Conservation (phyloP, 1,284 basidiomycete genomes). For the Psilocybe mexicana region DNA sequence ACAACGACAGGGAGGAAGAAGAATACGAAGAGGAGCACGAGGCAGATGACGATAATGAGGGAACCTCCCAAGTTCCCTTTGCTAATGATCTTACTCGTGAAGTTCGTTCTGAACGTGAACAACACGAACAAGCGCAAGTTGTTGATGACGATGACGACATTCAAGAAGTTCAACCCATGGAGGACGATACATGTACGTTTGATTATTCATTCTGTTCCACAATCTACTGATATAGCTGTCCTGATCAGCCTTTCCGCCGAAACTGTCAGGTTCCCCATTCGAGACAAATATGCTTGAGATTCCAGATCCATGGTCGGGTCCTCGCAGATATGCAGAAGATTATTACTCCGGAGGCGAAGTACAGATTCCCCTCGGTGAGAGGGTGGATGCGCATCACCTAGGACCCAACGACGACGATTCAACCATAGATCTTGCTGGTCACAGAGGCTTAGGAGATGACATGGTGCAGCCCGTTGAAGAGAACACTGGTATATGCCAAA, state of each 20-base stretch:
- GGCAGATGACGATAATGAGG: not conserved
- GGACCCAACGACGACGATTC: constrained; percentile 14
- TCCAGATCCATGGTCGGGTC: constrained; percentile 44
- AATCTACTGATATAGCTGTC: not conserved
- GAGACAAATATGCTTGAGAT: constrained; percentile 29
- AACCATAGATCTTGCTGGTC: not conserved
- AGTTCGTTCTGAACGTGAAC: not conserved
- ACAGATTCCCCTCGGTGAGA: constrained; percentile 1
- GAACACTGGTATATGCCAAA: constrained; percentile 5
- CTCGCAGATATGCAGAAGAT: constrained; percentile 45
- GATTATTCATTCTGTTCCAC: not conserved
- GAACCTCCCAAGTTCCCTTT: not conserved
- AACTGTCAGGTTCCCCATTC: not conserved
- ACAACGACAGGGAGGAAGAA: not conserved
- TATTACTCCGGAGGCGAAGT: constrained; percentile 35
- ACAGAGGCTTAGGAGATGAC: not conserved
- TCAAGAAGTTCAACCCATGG: constrained; percentile 23
- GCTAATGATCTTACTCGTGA: not conserved
- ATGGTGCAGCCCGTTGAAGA: constrained; percentile 3
- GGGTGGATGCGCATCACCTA: constrained; percentile 17
- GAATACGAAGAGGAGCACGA: constrained; percentile 6
- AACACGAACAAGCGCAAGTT: not conserved
- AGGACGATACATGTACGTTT: constrained; percentile 24
- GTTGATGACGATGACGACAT: constrained; percentile 17
- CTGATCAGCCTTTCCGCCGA: constrained; percentile 25